Percentiles rank a stretch among this genome's conserved stretches.
phyloP scores from a whole-genome alignment of 2,329 filamentous ascomycete genomes.

The Verticillium klebahnii region DNA sequence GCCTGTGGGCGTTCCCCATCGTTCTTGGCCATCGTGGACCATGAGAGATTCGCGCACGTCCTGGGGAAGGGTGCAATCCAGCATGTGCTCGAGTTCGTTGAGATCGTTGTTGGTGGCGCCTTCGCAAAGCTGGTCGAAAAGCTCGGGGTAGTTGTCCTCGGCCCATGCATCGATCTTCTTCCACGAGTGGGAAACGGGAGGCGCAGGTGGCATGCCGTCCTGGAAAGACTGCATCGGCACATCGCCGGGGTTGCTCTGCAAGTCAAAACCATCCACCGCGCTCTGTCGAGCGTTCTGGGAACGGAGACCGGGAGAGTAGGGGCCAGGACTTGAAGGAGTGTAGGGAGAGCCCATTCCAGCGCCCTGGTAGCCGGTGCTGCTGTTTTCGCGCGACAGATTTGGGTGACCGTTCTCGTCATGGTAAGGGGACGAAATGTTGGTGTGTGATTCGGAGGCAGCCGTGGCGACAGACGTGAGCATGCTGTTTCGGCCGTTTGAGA shows the following conservation, averaged over 20 bases:
- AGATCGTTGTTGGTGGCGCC: conserved; percentile 90
- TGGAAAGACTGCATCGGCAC: conserved; percentile 96
- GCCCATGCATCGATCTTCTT: conserved; percentile 89
- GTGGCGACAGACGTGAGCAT: conserved; percentile 86
- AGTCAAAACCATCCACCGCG: conserved; percentile 64
- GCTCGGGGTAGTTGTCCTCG: conserved; percentile 91
- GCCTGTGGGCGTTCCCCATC: conserved; percentile 83
- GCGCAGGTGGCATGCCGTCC: conserved; percentile 84
- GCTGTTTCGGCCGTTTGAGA: conserved; percentile 75
- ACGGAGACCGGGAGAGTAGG: conserved; percentile 87
- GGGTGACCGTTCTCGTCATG: conserved; percentile 62
- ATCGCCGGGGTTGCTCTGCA: conserved; percentile 64
- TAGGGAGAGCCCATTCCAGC: conserved; percentile 45
- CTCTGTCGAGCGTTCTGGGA: conserved; percentile 67
- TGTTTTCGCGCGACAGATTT: conserved; percentile 46
- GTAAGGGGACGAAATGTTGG: conserved; percentile 76
- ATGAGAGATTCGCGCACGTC: conserved; percentile 90
- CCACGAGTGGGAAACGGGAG: conserved; percentile 87
- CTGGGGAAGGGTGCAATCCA: conserved; percentile 89
- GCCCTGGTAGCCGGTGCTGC: conserved; percentile 56
- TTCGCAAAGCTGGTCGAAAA: conserved; percentile 89
- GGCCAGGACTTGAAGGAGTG: conserved; percentile 52
- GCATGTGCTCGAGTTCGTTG: conserved; percentile 92
- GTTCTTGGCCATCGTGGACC: conserved; percentile 94
- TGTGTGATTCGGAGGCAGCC: conserved; percentile 74